These are phyloP conservation scores for Collariella sp. DNA, from an alignment of 495 filamentous ascomycete species.

Conservation along the genomic window DNA sequence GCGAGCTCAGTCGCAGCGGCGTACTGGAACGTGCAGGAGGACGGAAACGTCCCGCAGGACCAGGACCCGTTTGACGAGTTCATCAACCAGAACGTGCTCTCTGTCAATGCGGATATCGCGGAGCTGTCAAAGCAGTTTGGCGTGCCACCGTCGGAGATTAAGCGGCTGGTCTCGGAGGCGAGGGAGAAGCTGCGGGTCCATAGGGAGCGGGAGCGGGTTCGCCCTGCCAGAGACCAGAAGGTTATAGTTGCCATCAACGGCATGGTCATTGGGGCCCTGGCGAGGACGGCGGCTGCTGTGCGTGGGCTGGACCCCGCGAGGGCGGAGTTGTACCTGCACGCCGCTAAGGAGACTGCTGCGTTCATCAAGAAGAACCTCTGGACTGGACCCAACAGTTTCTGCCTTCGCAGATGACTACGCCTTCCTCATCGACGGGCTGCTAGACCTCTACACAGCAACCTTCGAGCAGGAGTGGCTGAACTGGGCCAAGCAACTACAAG, in stretches of 20 bases:
- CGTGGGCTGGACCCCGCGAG: constrained; percentile 49
- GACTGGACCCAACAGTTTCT: constrained; percentile 46
- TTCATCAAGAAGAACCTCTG: constrained; percentile 79
- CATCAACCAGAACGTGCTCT: constrained; percentile 65
- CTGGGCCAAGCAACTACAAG: constrained; percentile 79
- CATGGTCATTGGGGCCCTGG: constrained; percentile 75
- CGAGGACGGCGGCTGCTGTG: constrained; percentile 62
- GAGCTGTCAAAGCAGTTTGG: constrained; percentile 72
- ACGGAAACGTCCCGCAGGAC: constrained; percentile 79
- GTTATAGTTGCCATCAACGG: constrained; percentile 85
- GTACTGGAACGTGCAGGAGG: constrained; percentile 77
- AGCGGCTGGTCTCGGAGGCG: constrained; percentile 58
- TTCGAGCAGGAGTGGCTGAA: constrained; percentile 70
- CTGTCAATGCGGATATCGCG: constrained; percentile 42
- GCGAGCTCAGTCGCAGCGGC: constrained; percentile 67
- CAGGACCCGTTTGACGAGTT: constrained; percentile 91
- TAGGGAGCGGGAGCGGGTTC: constrained; percentile 63
- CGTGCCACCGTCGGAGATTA: constrained; percentile 62
- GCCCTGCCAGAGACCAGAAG: constrained; percentile 85
- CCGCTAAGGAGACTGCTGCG: constrained; percentile 57
- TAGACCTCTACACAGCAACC: constrained; percentile 83
- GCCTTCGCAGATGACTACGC: constrained; percentile 96
- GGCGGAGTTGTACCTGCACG: constrained; percentile 46
- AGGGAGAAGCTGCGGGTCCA: constrained; percentile 63
- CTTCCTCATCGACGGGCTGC: constrained; percentile 71